Percentiles rank a stretch among this genome's conserved stretches.
Conservation (phyloP, 495 filamentous ascomycete species). For the Aspergillus avenaceus region DNA sequence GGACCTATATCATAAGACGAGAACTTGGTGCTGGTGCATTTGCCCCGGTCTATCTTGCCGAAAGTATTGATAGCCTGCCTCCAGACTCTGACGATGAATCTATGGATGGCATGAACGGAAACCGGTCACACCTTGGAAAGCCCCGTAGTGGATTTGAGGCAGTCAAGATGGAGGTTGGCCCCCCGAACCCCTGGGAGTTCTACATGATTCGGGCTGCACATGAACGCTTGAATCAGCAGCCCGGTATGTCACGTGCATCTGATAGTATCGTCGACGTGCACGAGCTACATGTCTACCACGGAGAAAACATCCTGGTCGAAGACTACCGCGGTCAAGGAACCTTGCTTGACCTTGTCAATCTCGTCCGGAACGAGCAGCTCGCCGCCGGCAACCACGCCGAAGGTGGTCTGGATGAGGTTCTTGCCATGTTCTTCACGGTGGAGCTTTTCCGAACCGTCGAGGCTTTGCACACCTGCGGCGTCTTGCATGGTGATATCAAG, state of each 20-base stretch:
- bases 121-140: slow-evolving; percentile 15
- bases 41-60: slow-evolving; percentile 87
- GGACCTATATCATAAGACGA: slow-evolving; percentile 71
- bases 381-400: slow-evolving; percentile 38
- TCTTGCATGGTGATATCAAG: slow-evolving; percentile 94
- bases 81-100: slow-evolving; percentile 46
- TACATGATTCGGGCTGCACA: slow-evolving; percentile 86
- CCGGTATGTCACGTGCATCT: slow-evolving; percentile 49
- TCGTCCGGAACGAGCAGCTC: slow-evolving; percentile 62
- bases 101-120: slow-evolving; percentile 21
- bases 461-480: slow-evolving; percentile 69
- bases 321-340: slow-evolving; percentile 89
- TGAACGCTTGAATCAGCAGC: slow-evolving; percentile 56
- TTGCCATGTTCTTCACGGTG: slow-evolving; percentile 92
- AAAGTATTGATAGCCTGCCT: slow-evolving; percentile 54
- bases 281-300: slow-evolving; percentile 81
- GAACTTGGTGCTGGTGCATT: slow-evolving; percentile 92
- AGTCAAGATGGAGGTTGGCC: slow-evolving; percentile 82
- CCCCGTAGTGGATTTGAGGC: slow-evolving; percentile 65
- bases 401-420: slow-evolving; percentile 75
- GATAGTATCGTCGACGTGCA: slow-evolving; percentile 76
- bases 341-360: slow-evolving; percentile 86
- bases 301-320: slow-evolving; percentile 83
- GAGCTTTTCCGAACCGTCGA: slow-evolving; percentile 91
- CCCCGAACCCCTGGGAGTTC: slow-evolving; percentile 90